These are phyloP conservation scores for Fusarium transvaalense DNA, from an alignment of 2,329 filamentous ascomycete genomes.

Conservation along the genomic window DNA sequence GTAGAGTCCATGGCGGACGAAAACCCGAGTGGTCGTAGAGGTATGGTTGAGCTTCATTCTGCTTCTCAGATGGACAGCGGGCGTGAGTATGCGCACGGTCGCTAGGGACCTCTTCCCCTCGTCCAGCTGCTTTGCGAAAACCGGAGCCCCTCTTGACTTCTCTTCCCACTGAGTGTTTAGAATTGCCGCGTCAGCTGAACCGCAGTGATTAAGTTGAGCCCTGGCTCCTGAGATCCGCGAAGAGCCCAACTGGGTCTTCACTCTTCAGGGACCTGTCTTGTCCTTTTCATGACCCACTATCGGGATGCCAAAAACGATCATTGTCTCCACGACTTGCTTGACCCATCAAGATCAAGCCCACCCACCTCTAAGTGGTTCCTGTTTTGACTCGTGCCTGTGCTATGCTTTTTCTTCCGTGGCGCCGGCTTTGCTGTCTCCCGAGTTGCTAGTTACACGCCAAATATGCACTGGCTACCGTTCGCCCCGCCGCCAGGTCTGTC, in stretches of 20 bases:
- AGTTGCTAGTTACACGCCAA: slow-evolving; percentile 42
- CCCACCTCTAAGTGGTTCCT: slow-evolving; percentile 18
- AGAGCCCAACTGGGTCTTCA: slow-evolving; percentile 37
- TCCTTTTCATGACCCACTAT: slow-evolving; percentile 36
- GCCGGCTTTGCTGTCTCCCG: slow-evolving; percentile 46
- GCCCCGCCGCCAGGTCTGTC: slow-evolving; percentile 31
- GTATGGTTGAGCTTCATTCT: slow-evolving; percentile 3
- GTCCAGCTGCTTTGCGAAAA: slow-evolving; percentile 11
- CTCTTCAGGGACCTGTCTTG: slow-evolving; percentile 40
- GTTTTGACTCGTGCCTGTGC: slow-evolving; percentile 41
- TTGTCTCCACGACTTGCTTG: slow-evolving; percentile 30
- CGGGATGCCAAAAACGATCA: slow-evolving; percentile 43
- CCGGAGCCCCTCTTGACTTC: slow-evolving; percentile 20
- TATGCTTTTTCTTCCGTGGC: slow-evolving; percentile 44
- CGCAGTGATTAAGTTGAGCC: slow-evolving; percentile 20
- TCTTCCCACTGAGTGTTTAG: slow-evolving; percentile 14
- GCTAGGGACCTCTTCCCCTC: slow-evolving; percentile 19
- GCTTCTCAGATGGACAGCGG: slow-evolving; percentile 23
- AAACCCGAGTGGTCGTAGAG: slow-evolving; percentile 28
- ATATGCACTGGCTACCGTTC: slow-evolving; percentile 32
- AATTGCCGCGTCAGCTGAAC: slow-evolving; percentile 41
- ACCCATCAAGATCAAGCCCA: background rate
- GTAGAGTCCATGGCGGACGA: slow-evolving; percentile 15
- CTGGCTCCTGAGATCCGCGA: slow-evolving; percentile 19
- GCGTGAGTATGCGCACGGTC: slow-evolving; percentile 32